Base-by-base conservation (phyloP, 2,329 filamentous ascomycete species). In the Fusarium sp. region DNA sequence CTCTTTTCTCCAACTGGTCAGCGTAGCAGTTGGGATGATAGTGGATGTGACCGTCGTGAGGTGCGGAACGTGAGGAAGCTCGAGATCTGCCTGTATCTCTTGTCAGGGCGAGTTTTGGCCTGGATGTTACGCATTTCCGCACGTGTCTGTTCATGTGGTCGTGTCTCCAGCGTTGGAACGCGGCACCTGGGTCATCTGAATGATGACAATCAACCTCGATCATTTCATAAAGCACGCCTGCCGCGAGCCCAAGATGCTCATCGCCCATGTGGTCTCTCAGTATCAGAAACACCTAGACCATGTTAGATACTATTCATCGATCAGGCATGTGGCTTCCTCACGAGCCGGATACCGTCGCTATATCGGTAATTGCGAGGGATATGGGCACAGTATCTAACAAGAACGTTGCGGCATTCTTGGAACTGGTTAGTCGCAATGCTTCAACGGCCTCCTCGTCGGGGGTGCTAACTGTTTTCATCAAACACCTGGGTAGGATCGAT, bases 281-380 rank as follows among this genome's bases (percentile, higher is more conserved):
- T 40, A 85, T 79, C 14, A 85, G 75, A 64, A 86, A 85, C 20
- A 85, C 79, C 82, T 84, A 42, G 4, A 3, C 42, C 44, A 35
- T 9, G n/a, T 69, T 55, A 67, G 56, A 60, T 17, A 62, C 44
- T 6, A 42, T 10, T 10, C 14, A 31, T 31, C 24, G 17, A 24
- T 20, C 17, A 20, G 20, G 27, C 53, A 14, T 57, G 17, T 57
- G 36, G 11, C 14, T 58, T 22, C 70, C 80, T 67, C 29, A 85
- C 82, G 64, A 85, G 80, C 55, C 82, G 81, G 36, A 86, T 79
- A 12, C 84, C 84, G 74, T 86, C 85, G 59, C 82, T 82, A 67
- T 86, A 86, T 64, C 84, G 83, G 66, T 83, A 85, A 63, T 86
- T 86, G 49, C 85, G 81, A 42, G 84, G 85, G 31, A 86, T 81